Evolutionary conservation across 371 early-diverging fungal genomes (phyloP).

Genomic region (Phascolomyces articulosus): DNA sequence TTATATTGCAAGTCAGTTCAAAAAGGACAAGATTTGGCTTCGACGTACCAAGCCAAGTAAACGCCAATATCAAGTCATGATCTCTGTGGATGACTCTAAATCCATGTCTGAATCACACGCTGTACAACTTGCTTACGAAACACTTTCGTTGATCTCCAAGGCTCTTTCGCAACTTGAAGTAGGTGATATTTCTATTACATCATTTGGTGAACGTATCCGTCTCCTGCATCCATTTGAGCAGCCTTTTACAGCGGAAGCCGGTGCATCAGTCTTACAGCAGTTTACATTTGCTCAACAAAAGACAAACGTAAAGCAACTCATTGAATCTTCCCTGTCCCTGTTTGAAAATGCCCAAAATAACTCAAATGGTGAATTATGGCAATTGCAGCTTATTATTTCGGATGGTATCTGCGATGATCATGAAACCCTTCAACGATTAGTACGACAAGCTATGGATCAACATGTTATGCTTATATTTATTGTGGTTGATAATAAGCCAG

Average conservation of each 20-base stretch:
- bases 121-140: slow-evolving; percentile 92
- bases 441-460: slow-evolving; percentile 82
- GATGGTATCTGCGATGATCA: slow-evolving; percentile 98
- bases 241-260: slow-evolving; percentile 88
- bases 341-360: slow-evolving; percentile 74
- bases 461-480: slow-evolving; percentile 96
- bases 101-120: slow-evolving; percentile 94
- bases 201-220: slow-evolving; percentile 89
- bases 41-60: slow-evolving; percentile 97
- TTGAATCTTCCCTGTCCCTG: slow-evolving; percentile 77
- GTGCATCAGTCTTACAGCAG: slow-evolving; percentile 83
- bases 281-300: slow-evolving; percentile 92
- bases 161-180: slow-evolving; percentile 94
- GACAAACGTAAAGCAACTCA: slow-evolving; percentile 84
- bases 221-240: slow-evolving; percentile 92
- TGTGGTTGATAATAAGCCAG: slow-evolving; percentile 87
- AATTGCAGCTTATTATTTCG: slow-evolving; percentile 93
- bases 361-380: slow-evolving; percentile 83
- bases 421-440: slow-evolving; percentile 74
- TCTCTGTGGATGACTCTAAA: slow-evolving; percentile 98
- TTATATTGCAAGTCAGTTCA: slow-evolving; percentile 98
- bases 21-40: slow-evolving; percentile 99
- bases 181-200: slow-evolving; percentile 87
- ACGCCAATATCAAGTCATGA: slow-evolving; percentile 97
- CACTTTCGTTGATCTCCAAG: slow-evolving; percentile 88